Base-by-base conservation (phyloP, 164 flowering plant genomes). In the Liriodendron chinense region DNA sequence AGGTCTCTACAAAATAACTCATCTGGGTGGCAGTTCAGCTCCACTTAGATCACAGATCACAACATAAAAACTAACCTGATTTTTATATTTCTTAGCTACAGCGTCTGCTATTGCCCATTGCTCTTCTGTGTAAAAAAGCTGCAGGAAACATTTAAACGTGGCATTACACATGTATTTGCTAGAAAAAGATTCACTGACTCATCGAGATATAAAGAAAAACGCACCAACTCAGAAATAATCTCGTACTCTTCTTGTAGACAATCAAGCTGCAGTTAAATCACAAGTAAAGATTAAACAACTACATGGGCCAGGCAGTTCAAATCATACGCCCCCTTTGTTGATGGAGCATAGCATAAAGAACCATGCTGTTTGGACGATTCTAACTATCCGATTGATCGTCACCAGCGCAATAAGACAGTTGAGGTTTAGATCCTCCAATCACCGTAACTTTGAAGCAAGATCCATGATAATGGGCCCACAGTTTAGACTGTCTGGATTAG, bases 231-330 rank as follows among this genome's bases (percentile, higher is more conserved):
- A 34, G 88, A 75, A 79, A 91, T 74, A 76, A 77, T 74, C 18
- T 90, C 94, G 81, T 95, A 90, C 80, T 95, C 99, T 83, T 93
- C 97, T 79, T 95, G 97, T 67, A 96, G 89, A 97, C 94, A 91
- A 81, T 96, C 97, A 80, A 94, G 95, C 97, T 94, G 97, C 91
- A 94, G 69, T 62, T 47, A 34, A 22, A 76, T 59, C 49, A 74
- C 22, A 71, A 47, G 53, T 77, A 59, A 59, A 85, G 75, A 43
- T 72, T 78, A 72, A 76, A 34, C 48, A 71, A 50, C 21, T 43
- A 53, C 1, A 47, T 34, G 43, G 43, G 3, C 43, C 43, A 34
- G 43, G 4, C 43, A 34, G 43, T 34, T 34, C 43, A 34, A 34
- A 34, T 34, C 43, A 34, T 2, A 5, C 43, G 0, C 43, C 43